phyloP scores from a whole-genome alignment of 2,329 filamentous ascomycete genomes.

The Pseudofabraea citricarpa region DNA sequence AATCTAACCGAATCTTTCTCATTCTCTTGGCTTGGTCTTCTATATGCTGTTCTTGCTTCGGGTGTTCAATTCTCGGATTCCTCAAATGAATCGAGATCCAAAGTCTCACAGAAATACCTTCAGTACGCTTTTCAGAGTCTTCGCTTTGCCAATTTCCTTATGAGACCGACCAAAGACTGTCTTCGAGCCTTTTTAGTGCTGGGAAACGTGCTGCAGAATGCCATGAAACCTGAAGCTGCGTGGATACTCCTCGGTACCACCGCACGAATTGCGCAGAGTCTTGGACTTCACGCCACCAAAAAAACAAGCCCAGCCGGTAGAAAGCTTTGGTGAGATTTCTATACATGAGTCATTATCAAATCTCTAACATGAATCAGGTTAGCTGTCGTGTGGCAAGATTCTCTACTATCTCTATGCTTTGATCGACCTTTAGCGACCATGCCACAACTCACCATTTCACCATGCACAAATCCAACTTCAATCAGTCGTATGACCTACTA shows the following conservation, averaged over 20 bases:
- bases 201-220: constrained; percentile 56
- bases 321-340: constrained; percentile 7
- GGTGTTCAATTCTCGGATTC: constrained; percentile 61
- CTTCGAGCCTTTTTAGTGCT: constrained; percentile 57
- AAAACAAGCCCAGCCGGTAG: constrained; percentile 2
- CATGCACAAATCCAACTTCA: constrained; percentile 34
- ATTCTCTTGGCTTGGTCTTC: constrained; percentile 49
- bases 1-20: neutral
- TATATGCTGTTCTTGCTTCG: constrained; percentile 57
- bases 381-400: constrained; percentile 57
- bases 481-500: constrained; percentile 52
- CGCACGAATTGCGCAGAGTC: constrained; percentile 56
- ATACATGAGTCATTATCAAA: neutral
- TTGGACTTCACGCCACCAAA: constrained; percentile 45
- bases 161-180: constrained; percentile 56
- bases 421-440: constrained; percentile 58
- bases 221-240: constrained; percentile 62
- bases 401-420: constrained; percentile 56
- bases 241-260: constrained; percentile 59
- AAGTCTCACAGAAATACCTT: constrained; percentile 51
- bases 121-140: constrained; percentile 61
- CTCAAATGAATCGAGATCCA: constrained; percentile 16
- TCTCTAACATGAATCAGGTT: constrained; percentile 1
- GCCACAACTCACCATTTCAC: too few species aligned
- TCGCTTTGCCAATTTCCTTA: constrained; percentile 53